Base-by-base conservation (phyloP, 306 rosid species). In the Astragalus membranaceus region DNA sequence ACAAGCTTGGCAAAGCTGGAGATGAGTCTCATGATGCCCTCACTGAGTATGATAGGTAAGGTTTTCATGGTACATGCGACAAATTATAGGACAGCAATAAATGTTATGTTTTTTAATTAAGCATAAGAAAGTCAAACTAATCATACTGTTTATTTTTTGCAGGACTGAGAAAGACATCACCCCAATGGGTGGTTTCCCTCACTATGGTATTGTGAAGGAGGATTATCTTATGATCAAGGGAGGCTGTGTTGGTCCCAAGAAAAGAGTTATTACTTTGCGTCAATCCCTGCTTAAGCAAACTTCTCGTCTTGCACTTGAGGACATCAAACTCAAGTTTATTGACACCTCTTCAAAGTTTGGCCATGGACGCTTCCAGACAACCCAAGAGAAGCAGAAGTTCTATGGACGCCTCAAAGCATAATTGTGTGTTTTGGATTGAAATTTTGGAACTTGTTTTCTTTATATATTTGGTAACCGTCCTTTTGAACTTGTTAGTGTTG, bases 81-180 rank as follows among this genome's bases (percentile, higher is more conserved):
- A 9, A 11, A 1, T 30, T 55, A 12, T 16, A 7, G 1, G 6
- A 32, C 8, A 5, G 2, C 2, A 20, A 0, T 7, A 9, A n/a
- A 6, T 33, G 37, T 2, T 33, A 16, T 5, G 60, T 10, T 5
- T 2, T 10, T 9, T 51, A 37, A 3, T 15, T 36, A 4, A 2
- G 3, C 41, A 29, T 2, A 4, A 51, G 48, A 0, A 2, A 29
- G 9, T 37, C 4, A 0, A 33, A 54, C 56, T 33, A 20, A 36
- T 30, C 11, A 5, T 9, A 23, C n/a, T 14, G 5, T 15, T 57
- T 26, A 20, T 43, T 73, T 29, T 10, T 82, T 6, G 10, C 83
- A 91, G 97, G 87, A 91, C 97, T n/a, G 95, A 91, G 88, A 91
- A 91, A 49, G 95, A 91, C 23, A 81, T 91, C 20, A 91, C 92